phyloP scores from a whole-genome alignment of 331 rosid genomes.

The Dryas integrifolia region DNA sequence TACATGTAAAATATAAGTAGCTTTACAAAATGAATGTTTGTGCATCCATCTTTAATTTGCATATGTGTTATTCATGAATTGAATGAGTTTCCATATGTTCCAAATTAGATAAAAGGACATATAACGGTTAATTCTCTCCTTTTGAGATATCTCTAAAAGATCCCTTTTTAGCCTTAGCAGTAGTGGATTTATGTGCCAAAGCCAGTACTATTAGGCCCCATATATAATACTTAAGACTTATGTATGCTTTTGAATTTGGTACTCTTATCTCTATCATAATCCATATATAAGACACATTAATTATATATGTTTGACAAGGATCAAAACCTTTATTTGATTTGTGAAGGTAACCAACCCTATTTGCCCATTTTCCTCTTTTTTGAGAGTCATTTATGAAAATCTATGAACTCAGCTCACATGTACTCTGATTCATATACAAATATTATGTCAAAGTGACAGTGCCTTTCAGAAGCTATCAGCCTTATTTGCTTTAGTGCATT shows the following conservation, averaged over 20 bases:
- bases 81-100: conserved; percentile 37
- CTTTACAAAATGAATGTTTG: background rate
- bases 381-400: background rate
- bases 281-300: background rate
- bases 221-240: background rate
- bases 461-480: background rate
- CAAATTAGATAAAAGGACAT: conserved; percentile 49
- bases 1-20: background rate
- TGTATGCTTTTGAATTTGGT: conserved; percentile 9
- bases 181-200: conserved; percentile 17
- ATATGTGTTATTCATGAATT: background rate
- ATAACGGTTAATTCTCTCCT: conserved; percentile 46
- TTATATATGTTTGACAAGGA: background rate
- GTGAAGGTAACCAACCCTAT: too few species aligned
- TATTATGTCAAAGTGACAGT: background rate
- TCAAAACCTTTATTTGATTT: too few species aligned
- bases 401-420: background rate
- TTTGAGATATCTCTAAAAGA: conserved; percentile 70
- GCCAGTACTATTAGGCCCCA: background rate
- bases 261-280: conserved; percentile 10
- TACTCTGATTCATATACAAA: background rate
- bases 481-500: too few species aligned
- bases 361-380: too few species aligned
- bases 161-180: conserved; percentile 47
- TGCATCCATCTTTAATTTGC: conserved; percentile 1